Base-by-base conservation (phyloP, 805 yeast species). In the Wickerhamiella alocasiicola region DNA sequence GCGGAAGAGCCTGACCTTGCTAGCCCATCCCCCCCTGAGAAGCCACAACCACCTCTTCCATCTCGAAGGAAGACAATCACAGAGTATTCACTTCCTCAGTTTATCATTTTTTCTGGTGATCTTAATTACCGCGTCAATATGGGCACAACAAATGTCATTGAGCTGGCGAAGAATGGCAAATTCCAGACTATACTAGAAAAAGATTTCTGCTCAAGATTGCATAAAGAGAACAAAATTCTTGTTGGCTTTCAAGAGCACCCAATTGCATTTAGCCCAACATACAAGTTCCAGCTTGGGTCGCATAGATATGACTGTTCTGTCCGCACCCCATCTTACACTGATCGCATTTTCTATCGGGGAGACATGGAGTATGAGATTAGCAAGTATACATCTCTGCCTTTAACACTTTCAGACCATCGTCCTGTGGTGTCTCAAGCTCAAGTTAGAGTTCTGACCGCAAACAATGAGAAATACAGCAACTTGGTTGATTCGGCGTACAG, bases 301-400 rank as follows among this genome's bases (percentile, higher is more conserved):
- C 40, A 49, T 24, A 34, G 40, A 25, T 45, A 46, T 16, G 39
- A 49, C 3, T 55, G 51, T 15, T 19, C 34, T n/a, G 6, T 30
- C 4, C 58, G 80, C 36, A 55, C 60, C 5, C 80, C 81, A 0
- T 70, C 78, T 1, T 75, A 74, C 51, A 74, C 80, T 0, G 81
- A 75, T 46, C 61, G 81, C 24, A 64, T 75, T 2, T 50, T 74
- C 16, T 66, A 59, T 51, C 55, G 66, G 1, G 56, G 57, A 3
- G n/a, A 37, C 6, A 6, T 37, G 25, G 18, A 16, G 13, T 30
- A 15, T 18, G 15, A 30, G n/a, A 27, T 37, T 25, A 30, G 24
- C 7, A 15, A 24, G 5, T 37, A 37, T 15, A 37, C 35, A 15
- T 29, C 35, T 30, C 5, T 30, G 35, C 26, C 35, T n/a, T 23